Conservation (phyloP, 139 green algal species). For the Closterium sp. region DNA sequence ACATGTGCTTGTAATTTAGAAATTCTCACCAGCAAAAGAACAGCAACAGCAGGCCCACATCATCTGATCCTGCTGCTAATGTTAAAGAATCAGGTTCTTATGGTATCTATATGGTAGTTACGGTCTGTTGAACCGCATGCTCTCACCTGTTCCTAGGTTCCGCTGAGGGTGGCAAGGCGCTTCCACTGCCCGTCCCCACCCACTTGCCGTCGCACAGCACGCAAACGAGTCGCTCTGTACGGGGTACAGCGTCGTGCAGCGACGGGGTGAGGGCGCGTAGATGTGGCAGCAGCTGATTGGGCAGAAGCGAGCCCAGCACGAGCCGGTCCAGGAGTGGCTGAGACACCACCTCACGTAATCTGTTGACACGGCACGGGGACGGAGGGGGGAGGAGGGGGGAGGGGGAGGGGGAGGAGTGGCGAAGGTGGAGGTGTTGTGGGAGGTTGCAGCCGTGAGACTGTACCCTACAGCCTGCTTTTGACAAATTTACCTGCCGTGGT, state of each 20-base stretch:
- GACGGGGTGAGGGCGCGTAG: slow-evolving; percentile 14
- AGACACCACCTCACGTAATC: slow-evolving; percentile 26
- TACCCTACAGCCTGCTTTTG: too few species aligned
- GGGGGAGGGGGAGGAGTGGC: not conserved
- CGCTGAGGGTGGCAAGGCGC: not conserved
- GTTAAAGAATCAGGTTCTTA: not conserved
- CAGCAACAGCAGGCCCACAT: not conserved
- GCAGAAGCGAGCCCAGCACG: slow-evolving; percentile 21
- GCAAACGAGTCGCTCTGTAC: slow-evolving; percentile 26
- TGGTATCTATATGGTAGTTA: not conserved
- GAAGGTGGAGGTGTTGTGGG: too few species aligned
- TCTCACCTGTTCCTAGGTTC: not conserved
- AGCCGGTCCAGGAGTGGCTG: slow-evolving; percentile 13
- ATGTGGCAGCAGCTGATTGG: slow-evolving; percentile 39
- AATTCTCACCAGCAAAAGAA: not conserved
- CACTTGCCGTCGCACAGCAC: slow-evolving; percentile 9
- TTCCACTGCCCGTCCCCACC: not conserved
- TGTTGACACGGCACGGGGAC: not conserved
- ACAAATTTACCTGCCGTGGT: not conserved
- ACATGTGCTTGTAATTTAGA: not conserved
- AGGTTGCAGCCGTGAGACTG: too few species aligned
- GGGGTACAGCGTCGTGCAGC: slow-evolving; percentile 15
- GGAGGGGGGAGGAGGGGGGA: too few species aligned
- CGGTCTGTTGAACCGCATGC: too few species aligned
- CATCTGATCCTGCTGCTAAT: too few species aligned